These are phyloP conservation scores for Xylariaceae sp. DNA, from an alignment of 2,329 filamentous ascomycete genomes.

Conservation along the genomic window DNA sequence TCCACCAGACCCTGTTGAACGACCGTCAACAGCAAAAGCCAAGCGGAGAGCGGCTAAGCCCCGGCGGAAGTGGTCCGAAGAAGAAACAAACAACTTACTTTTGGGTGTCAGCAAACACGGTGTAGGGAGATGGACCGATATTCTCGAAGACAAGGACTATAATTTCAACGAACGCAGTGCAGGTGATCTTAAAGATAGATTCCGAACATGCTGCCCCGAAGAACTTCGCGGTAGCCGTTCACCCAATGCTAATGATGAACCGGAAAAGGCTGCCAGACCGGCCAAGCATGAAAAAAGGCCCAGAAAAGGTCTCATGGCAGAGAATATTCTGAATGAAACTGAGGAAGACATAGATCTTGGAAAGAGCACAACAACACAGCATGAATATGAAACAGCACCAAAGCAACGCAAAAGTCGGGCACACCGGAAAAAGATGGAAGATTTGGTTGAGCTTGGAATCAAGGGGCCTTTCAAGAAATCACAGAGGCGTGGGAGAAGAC, in stretches of 20 bases:
- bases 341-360: constrained; percentile 35
- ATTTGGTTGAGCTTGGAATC: constrained; percentile 56
- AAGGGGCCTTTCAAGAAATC: constrained; percentile 60
- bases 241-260: constrained; percentile 30
- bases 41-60: constrained; percentile 55
- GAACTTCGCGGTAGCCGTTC: constrained; percentile 50
- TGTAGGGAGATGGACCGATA: constrained; percentile 62
- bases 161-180: constrained; percentile 58
- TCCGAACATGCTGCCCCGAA: constrained; percentile 61
- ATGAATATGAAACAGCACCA: constrained; percentile 34
- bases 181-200: constrained; percentile 62
- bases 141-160: constrained; percentile 58
- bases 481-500: constrained; percentile 54
- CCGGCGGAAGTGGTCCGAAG: constrained; percentile 60
- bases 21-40: constrained; percentile 36
- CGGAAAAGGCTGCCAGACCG: constrained; percentile 16
- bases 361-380: constrained; percentile 22
- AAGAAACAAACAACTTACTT: constrained; percentile 60
- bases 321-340: constrained; percentile 52
- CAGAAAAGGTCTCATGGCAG: constrained; percentile 49
- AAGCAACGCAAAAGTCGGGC: constrained; percentile 49
- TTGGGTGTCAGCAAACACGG: constrained; percentile 60
- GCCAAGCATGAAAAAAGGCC: constrained; percentile 32
- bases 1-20: constrained; percentile 28
- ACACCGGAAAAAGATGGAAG: constrained; percentile 53